Conservation (phyloP, 352 stramenopile species). For the Phytophthora uliginosa region DNA sequence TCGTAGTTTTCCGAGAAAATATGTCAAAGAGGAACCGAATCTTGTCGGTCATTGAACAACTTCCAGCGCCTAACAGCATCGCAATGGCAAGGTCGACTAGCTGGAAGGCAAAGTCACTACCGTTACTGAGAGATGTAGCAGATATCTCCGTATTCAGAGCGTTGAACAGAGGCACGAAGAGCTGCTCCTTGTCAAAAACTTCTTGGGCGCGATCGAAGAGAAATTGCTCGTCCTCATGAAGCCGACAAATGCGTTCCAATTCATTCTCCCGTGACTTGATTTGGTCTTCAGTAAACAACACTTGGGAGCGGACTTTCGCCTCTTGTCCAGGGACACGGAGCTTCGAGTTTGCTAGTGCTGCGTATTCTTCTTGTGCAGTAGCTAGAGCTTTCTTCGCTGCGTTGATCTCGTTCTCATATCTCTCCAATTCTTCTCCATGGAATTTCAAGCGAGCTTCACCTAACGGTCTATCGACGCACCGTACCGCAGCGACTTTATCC, state of each 20-base stretch:
- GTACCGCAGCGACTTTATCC: conserved; percentile 48
- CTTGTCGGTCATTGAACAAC: conserved; percentile 62
- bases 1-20: conserved; percentile 47
- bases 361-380: conserved; percentile 75
- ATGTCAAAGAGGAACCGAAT: conserved; percentile 83
- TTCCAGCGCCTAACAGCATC: conserved; percentile 65
- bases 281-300: conserved; percentile 82
- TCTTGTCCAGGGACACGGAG: conserved; percentile 57
- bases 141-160: conserved; percentile 37
- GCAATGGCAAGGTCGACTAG: conserved; percentile 60
- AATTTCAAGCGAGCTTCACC: conserved; percentile 66
- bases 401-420: conserved; percentile 57
- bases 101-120: conserved; percentile 19
- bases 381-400: conserved; percentile 53
- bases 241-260: conserved; percentile 54
- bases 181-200: conserved; percentile 63
- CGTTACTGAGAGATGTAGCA: background rate
- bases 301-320: conserved; percentile 65
- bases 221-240: conserved; percentile 83
- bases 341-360: conserved; percentile 63
- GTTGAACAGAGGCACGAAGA: conserved; percentile 74
- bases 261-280: conserved; percentile 72
- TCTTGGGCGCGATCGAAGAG: conserved; percentile 71
- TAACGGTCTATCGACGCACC: conserved; percentile 53
- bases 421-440: conserved; percentile 66